Evolutionary conservation across 805 yeast species (phyloP).

Genomic region (Starmerella riodocensis): DNA sequence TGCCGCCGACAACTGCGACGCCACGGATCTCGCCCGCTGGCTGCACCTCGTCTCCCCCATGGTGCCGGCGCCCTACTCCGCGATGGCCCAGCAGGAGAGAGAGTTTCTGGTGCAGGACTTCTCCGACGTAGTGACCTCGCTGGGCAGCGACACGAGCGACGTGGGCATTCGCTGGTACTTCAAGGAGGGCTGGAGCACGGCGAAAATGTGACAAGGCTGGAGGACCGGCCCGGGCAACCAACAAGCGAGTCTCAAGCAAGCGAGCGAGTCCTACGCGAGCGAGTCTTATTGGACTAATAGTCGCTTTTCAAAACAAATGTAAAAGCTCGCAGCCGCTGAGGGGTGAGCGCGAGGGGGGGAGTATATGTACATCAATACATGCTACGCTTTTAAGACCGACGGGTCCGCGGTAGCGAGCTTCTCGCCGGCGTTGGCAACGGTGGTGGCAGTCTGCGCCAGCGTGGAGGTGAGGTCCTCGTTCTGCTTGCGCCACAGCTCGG

Average conservation of each 20-base stretch:
- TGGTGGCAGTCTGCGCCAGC: slow-evolving; percentile 3
- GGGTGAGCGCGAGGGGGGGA: too few relatives aligned
- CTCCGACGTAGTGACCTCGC: slow-evolving; percentile 15
- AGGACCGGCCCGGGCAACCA: too few relatives aligned
- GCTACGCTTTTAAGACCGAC: neutral
- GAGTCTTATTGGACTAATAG: too few relatives aligned
- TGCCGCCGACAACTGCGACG: slow-evolving; percentile 39
- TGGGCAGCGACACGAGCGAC: slow-evolving; percentile 22
- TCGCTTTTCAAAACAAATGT: too few relatives aligned
- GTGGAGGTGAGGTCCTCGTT: neutral
- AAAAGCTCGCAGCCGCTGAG: too few relatives aligned
- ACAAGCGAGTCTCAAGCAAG: too few relatives aligned
- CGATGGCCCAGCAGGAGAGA: slow-evolving; percentile 13
- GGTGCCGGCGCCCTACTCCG: slow-evolving; percentile 26
- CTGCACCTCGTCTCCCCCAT: slow-evolving; percentile 29
- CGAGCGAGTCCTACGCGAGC: too few relatives aligned
- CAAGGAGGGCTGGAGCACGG: slow-evolving; percentile 4
- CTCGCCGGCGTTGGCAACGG: slow-evolving; percentile 9
- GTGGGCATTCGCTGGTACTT: slow-evolving; percentile 27
- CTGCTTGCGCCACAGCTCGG: slow-evolving; percentile 28
- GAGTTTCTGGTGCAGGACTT: slow-evolving; percentile 17
- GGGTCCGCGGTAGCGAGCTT: slow-evolving; percentile 4
- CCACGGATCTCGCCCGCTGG: slow-evolving; percentile 35
- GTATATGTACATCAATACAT: neutral
- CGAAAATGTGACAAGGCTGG: slow-evolving; percentile 2